Base-by-base conservation (phyloP, 2,329 filamentous ascomycete genomes). In the Achaetomium macrosporum region DNA sequence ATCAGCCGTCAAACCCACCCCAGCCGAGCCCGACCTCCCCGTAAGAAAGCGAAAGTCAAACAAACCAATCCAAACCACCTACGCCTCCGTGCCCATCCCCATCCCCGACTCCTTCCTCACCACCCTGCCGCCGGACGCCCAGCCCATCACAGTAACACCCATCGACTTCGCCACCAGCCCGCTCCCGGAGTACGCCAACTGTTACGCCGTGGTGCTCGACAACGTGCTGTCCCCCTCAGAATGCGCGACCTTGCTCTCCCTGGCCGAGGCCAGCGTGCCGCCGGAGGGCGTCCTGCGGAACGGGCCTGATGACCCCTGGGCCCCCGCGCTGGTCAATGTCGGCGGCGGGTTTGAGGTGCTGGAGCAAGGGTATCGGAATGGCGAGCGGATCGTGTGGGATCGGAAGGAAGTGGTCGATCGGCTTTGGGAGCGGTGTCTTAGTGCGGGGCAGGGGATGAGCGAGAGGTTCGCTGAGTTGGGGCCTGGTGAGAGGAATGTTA, bases 351-450 rank as follows among this genome's bases (percentile, higher is more conserved):
- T 66, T 52, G 83, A 92, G 68, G 68, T 73, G 2, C 66, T 83
- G 40, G 69, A 75, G 4, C 72, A 77, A 1, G 76, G 81, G 9
- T 80, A 81, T 45, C 76, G 88, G 15, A 84, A 87, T 56, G 85
- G 85, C 61, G 85, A 85, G n/a, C 78, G 88, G 3, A 88, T 92
- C 58, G 85, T 93, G 59, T 88, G 83, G 79, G 87, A 93, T 63
- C 69, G 77, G 13, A 72, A 76, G 45, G 77, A 79, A 1, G 59
- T 92, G 1, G 83, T 81, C 0, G 74, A 79, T 20, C 77, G 80
- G 19, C 61, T 93, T 0, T 85, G 85, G 77, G 72, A 70, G 39
- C 76, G 88, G 10, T 78, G 85, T 65, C 44, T 65, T 60, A 57
- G 64, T n/a, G 42, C 12, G 45, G 65, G 72, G 10, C 66, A 71